These are phyloP conservation scores for Aspergillus novofumigatus DNA, from an alignment of 2,329 filamentous ascomycete species.

Conservation along the genomic window DNA sequence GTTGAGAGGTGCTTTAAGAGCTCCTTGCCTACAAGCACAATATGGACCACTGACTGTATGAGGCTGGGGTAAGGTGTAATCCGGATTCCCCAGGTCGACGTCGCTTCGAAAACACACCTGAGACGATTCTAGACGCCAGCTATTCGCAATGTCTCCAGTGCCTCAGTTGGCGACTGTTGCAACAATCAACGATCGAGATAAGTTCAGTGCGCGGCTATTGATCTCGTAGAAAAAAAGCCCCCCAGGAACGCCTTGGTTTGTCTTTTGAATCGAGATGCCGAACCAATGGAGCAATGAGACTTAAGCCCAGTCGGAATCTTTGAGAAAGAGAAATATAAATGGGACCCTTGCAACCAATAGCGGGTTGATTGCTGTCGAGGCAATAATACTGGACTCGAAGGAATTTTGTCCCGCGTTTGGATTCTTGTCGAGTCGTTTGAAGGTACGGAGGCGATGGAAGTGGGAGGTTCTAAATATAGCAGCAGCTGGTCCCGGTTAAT, in stretches of 20 bases:
- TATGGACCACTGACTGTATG: constrained; percentile 1
- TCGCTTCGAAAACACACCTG: constrained; percentile 23
- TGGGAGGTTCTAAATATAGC: constrained; percentile 35
- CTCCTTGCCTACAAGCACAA: constrained; percentile 22
- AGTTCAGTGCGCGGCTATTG: constrained; percentile 7
- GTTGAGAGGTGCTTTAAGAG: constrained; percentile 10
- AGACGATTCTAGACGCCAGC: constrained; percentile 37
- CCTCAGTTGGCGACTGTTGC: not conserved
- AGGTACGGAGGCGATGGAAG: constrained; percentile 17
- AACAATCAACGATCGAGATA: not conserved
- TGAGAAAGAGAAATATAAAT: not conserved
- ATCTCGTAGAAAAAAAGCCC: constrained; percentile 2
- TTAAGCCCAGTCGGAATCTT: not conserved
- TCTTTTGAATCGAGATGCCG: not conserved
- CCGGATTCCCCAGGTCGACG: constrained; percentile 1
- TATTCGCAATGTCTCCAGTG: not conserved
- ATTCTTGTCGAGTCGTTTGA: constrained; percentile 1
- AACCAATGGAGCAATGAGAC: not conserved
- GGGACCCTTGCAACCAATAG: constrained; percentile 2
- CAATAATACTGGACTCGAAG: not conserved
- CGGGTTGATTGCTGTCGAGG: not conserved
- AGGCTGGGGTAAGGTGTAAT: constrained; percentile 1
- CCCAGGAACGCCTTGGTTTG: constrained; percentile 2
- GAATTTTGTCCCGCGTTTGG: not conserved
- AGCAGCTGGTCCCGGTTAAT: constrained; percentile 16